Conservation (phyloP, 164 flowering plant genomes). For the Euptelea pleiosperma region DNA sequence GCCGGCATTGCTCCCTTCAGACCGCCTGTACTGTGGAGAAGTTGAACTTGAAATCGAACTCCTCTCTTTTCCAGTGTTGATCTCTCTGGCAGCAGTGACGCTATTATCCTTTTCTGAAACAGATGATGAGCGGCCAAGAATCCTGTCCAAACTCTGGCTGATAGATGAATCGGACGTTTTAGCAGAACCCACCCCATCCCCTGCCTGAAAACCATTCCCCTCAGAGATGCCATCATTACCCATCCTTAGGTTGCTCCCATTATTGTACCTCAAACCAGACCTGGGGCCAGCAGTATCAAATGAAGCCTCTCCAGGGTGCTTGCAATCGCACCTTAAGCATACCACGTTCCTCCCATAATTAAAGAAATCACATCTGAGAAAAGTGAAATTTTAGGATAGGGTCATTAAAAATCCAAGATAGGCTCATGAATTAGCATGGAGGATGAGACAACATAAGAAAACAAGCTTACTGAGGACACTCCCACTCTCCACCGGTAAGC, state of each 20-base stretch:
- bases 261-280: slow-evolving; percentile 21
- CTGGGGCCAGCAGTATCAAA: slow-evolving; percentile 13
- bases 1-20: slow-evolving; percentile 31
- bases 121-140: slow-evolving; percentile 37
- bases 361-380: slow-evolving; percentile 77
- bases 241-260: slow-evolving; percentile 27
- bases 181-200: slow-evolving; percentile 13
- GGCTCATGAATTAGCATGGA: too few species aligned
- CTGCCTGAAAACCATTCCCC: slow-evolving; percentile 16
- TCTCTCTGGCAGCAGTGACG: slow-evolving; percentile 2
- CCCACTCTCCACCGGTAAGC: slow-evolving; percentile 95
- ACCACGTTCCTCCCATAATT: slow-evolving; percentile 71
- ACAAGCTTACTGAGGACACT: slow-evolving; percentile 90
- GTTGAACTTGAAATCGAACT: slow-evolving; percentile 7
- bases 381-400: not conserved
- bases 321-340: slow-evolving; percentile 93
- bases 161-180: slow-evolving; percentile 21
- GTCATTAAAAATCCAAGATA: not conserved
- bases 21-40: slow-evolving; percentile 17
- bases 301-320: slow-evolving; percentile 37
- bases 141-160: slow-evolving; percentile 36
- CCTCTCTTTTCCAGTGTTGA: slow-evolving; percentile 11
- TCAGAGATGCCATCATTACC: slow-evolving; percentile 30
- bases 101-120: slow-evolving; percentile 20
- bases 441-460: too few species aligned